Evolutionary conservation across 257 asterid genomes (phyloP).

Genomic region (Coffea eugenioides): DNA sequence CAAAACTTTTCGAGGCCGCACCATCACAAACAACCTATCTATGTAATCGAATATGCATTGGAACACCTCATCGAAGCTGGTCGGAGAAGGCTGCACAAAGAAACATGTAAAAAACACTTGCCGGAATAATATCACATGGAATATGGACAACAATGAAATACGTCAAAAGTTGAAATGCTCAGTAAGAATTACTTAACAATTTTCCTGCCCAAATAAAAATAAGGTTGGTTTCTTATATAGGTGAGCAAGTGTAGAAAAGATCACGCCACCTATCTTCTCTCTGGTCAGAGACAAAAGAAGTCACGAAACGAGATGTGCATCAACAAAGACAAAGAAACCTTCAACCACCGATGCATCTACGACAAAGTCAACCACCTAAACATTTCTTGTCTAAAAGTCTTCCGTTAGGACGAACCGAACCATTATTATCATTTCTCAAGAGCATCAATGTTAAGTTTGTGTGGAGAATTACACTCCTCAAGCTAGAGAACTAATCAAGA

Average conservation of each 20-base stretch:
- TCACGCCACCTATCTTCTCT: background rate
- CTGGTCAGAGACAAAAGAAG: background rate
- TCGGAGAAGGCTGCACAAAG: constrained; percentile 88
- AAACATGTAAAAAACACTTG: constrained; percentile 12
- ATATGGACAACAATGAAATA: background rate
- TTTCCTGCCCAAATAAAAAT: background rate
- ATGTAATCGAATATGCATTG: constrained; percentile 93
- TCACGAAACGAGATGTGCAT: background rate
- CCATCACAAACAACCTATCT: constrained; percentile 92
- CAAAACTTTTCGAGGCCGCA: constrained; percentile 83
- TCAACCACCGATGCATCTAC: background rate
- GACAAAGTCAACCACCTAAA: background rate
- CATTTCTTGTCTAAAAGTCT: no score
- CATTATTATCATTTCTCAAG: background rate
- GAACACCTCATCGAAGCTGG: constrained; percentile 86
- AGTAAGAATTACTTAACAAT: background rate
- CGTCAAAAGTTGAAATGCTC: background rate
- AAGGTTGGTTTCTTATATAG: background rate
- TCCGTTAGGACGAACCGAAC: no score
- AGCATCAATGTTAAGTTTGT: background rate
- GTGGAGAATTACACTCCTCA: background rate
- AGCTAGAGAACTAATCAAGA: background rate
- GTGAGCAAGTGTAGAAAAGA: background rate
- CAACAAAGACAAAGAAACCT: background rate
- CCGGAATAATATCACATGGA: background rate